phyloP scores from a whole-genome alignment of 225 moss, liverwort and hornwort genomes.

The Sphagnum tenellum region DNA sequence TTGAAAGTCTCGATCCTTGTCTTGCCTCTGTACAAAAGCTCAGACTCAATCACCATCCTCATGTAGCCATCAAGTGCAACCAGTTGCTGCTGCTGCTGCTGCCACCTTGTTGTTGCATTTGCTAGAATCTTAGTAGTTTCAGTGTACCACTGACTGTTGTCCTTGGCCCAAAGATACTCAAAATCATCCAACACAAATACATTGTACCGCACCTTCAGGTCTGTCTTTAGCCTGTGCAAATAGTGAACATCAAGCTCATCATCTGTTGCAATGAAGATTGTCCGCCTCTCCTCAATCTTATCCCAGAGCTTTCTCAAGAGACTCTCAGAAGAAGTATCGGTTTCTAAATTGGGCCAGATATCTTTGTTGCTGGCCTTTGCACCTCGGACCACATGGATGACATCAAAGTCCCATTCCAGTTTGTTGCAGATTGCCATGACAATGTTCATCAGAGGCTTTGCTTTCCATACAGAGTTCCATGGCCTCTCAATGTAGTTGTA shows the following conservation, averaged over 20 bases:
- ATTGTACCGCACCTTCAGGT: constrained; percentile 47
- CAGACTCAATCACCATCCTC: constrained; percentile 74
- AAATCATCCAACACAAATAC: constrained; percentile 61
- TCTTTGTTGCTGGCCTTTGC: constrained; percentile 53
- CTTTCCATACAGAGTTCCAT: constrained; percentile 76
- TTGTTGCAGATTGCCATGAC: constrained; percentile 77
- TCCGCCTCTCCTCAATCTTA: constrained; percentile 39
- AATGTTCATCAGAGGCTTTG: constrained; percentile 66
- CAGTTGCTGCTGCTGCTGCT: not conserved
- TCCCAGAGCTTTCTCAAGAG: constrained; percentile 51
- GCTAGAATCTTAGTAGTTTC: constrained; percentile 16
- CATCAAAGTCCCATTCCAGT: constrained; percentile 91
- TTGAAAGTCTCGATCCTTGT: constrained; percentile 73
- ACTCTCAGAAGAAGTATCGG: constrained; percentile 61
- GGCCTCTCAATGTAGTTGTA: constrained; percentile 65
- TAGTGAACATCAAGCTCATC: constrained; percentile 55
- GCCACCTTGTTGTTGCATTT: constrained; percentile 21
- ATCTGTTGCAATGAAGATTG: constrained; percentile 62
- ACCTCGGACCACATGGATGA: constrained; percentile 72
- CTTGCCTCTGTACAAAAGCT: constrained; percentile 73
- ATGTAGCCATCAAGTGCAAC: constrained; percentile 69
- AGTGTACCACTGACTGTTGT: constrained; percentile 58
- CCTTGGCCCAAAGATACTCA: constrained; percentile 51
- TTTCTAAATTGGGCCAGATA: constrained; percentile 65
- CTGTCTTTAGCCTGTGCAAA: constrained; percentile 44